Percentiles rank a stretch among this genome's conserved stretches.
phyloP scores from a whole-genome alignment of 345 rosid species.

The Hibiscus trionum region DNA sequence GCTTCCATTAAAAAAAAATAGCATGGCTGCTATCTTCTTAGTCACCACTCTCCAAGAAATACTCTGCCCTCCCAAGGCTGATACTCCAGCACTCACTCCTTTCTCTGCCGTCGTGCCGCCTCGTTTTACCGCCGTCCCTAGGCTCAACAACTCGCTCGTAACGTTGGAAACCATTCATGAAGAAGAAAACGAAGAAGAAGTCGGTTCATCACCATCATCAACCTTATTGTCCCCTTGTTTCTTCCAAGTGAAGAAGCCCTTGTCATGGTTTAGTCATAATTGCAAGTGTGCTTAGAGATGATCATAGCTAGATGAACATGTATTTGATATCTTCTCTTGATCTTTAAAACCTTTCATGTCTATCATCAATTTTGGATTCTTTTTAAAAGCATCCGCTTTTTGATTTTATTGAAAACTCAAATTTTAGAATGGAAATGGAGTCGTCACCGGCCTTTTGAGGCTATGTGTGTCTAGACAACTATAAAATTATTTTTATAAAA shows the following conservation, averaged over 20 bases:
- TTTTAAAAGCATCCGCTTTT: no score
- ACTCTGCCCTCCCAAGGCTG: slow-evolving; percentile 1
- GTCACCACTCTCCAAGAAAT: neutral
- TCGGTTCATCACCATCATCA: neutral
- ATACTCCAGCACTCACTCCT: slow-evolving; percentile 14
- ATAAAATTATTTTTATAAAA: no score
- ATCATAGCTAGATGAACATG: neutral
- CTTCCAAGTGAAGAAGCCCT: slow-evolving; percentile 9
- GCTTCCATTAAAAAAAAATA: neutral
- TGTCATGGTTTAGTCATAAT: neutral
- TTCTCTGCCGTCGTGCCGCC: slow-evolving; percentile 30
- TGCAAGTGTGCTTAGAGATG: slow-evolving; percentile 8
- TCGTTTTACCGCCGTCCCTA: slow-evolving; percentile 5
- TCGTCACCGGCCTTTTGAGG: no score
- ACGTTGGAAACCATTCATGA: slow-evolving; percentile 29
- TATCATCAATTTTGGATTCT: no score
- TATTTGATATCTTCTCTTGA: neutral
- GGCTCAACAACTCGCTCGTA: neutral
- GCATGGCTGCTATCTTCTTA: slow-evolving; percentile 1
- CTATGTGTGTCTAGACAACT: no score
- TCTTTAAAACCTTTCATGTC: no score
- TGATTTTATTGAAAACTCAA: no score
- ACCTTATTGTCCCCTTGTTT: slow-evolving; percentile 15
- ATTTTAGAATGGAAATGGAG: no score
- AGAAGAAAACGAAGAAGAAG: slow-evolving; percentile 28